Percentiles rank a stretch among this genome's conserved stretches.
These are phyloP conservation scores for Candolleomyces efflorescens DNA, from an alignment of 768 basidiomycete genomes.

Conservation along the genomic window DNA sequence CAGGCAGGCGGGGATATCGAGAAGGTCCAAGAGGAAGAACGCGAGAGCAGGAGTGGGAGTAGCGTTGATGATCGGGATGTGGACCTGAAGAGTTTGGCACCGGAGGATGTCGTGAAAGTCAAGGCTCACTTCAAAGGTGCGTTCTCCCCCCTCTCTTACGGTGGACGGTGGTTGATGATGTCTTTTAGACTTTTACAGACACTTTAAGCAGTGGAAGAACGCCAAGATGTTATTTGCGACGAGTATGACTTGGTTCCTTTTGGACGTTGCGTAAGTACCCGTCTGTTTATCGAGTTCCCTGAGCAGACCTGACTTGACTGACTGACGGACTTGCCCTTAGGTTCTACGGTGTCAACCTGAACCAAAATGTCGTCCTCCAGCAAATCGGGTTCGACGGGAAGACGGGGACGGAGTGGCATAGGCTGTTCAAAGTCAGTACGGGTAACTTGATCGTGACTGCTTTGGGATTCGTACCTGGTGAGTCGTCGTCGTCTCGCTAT, in stretches of 20 bases:
- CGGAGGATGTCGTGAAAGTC: constrained; percentile 28
- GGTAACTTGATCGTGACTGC: constrained; percentile 71
- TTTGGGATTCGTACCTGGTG: constrained; percentile 74
- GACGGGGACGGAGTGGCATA: constrained; percentile 54
- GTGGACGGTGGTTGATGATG: neutral
- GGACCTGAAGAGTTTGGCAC: constrained; percentile 10
- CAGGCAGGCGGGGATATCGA: neutral
- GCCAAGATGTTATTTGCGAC: constrained; percentile 66
- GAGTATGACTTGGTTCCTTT: constrained; percentile 66
- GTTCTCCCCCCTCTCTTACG: neutral
- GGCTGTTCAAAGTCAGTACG: constrained; percentile 61
- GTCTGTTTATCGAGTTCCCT: too few relatives aligned
- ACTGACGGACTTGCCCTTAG: too few relatives aligned
- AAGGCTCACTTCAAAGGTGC: constrained; percentile 51
- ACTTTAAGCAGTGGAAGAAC: constrained; percentile 74
- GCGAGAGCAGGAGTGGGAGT: too few relatives aligned
- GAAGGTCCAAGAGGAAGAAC: neutral
- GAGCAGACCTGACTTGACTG: too few relatives aligned
- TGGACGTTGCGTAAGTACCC: constrained; percentile 56
- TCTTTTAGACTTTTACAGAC: constrained; percentile 50
- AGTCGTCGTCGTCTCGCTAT: neutral
- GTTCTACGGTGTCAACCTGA: constrained; percentile 71
- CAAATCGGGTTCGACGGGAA: constrained; percentile 65
- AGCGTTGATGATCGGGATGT: neutral
- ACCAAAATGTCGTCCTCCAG: constrained; percentile 74